Base-by-base conservation (phyloP, 768 basidiomycete species). In the Tulasnella sp. region DNA sequence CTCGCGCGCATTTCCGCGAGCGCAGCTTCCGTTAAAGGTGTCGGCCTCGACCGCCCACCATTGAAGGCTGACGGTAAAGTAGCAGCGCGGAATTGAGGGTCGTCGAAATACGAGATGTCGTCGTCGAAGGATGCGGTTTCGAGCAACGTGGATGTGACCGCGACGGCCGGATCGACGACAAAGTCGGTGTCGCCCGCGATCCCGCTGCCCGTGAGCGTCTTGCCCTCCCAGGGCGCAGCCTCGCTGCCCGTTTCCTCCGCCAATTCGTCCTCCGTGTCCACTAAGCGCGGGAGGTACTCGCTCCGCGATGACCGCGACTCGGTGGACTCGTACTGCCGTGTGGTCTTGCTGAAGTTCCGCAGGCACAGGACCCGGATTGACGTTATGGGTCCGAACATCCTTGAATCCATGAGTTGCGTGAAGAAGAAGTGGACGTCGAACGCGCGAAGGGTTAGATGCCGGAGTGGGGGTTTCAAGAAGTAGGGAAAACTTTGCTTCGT, bases 291-390 rank as follows among this genome's bases (percentile, higher is more conserved):
- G 4, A 62, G 7, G 58, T 62, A 62, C 27, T 62, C 10, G 58
- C 58, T 62, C 58, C 58, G 24, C 24, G 58, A 62, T 24, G 74
- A 46, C 21, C 31, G 3, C 36, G 42, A 75, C 42, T 75, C 74
- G 42, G 74, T 40, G 2, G 48, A 42, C 31, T 44, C 31, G 42
- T 39, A 48, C 74, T 34, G 74, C 36, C 40, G 3, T 7, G 74
- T 24, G 2, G 74, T 77, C 46, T 38, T 77, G 44, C 52, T 40
- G 44, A 77, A 58, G 21, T 77, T 77, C 31, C 52, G 38, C 9
- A 77, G 31, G 19, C 56, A 24, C 1, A 77, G 52, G 6, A 34
- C 34, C 34, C 76, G 48, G 14, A 62, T 38, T 3, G 39, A 40
- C 10, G 39, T 48, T 4, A 62, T 34, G 21, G 46, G 48, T 9